Evolutionary conservation across 2,329 filamentous ascomycete species (phyloP), one percentile per base, ranked within the genome.

Genomic region (Thyridium curvatum): DNA sequence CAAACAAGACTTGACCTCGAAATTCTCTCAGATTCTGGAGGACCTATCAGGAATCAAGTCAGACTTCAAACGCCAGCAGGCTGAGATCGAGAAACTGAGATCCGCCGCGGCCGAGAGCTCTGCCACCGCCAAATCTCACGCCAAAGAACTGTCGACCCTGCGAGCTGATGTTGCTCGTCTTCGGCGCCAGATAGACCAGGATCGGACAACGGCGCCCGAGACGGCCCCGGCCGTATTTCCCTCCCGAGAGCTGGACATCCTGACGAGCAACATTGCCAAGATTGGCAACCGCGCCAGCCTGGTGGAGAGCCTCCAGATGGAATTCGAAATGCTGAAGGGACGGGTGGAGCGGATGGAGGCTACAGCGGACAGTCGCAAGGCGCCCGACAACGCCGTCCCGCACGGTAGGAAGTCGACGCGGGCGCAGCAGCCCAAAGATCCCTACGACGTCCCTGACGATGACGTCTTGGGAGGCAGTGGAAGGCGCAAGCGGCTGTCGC

Each of bases 291-390:
- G 56, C 29, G 60, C 62, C 16, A 63, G 52, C 39, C 58, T 64
- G 37, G 53, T 67, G 9, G 62, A 67, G 38, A 56, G 52, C 8
- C 46, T 67, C 16, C 60, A 63, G 46, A 68, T 66, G 61, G 64
- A 67, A 41, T 54, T 66, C 32, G 55, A 65, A 31, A 52, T 68
- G 3, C 52, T 66, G 39, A 62, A 61, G 43, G 54, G 55, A 4
- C 51, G 61, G 8, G 40, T 66, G 4, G 55, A 62, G 38, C 51
- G 58, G 14, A 48, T 63, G 13, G 62, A 66, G 36, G 45, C 44
- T 32, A 48, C 39, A n/a, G 34, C 32, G 21, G 34, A 43, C 21
- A 8, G n/a, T 3, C 30, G 30, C 10, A 21, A 33, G 2, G 14
- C 15, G 28, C 15, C 18, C 8, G 31, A 38, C 12, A 2, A 31